These are phyloP conservation scores for Tetratostichococcus sp. DNA, from an alignment of 139 green algal genomes.

Conservation along the genomic window DNA sequence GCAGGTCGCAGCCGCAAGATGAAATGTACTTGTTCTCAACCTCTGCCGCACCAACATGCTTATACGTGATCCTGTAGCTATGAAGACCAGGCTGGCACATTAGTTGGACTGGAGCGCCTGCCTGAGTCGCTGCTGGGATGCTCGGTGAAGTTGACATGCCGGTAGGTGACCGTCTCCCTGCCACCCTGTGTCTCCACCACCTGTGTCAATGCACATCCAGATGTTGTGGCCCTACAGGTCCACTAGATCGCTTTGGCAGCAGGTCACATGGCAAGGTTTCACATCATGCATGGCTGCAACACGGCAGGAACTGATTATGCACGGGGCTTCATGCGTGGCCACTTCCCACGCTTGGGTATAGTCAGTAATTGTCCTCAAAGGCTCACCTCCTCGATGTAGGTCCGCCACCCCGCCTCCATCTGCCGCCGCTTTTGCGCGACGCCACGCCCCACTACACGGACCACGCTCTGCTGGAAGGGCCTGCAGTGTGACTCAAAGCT, in stretches of 20 bases:
- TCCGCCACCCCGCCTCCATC: not conserved
- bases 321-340: too few species aligned
- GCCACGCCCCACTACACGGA: not conserved
- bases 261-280: too few species aligned
- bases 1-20: not conserved
- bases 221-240: too few species aligned
- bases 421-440: not conserved
- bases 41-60: not conserved
- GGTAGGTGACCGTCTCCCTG: not conserved
- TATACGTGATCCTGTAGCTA: too few species aligned
- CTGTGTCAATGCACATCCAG: not conserved
- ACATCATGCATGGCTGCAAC: too few species aligned
- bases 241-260: too few species aligned
- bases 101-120: not conserved
- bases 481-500: not conserved
- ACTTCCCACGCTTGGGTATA: too few species aligned
- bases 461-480: not conserved
- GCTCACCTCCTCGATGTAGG: not conserved
- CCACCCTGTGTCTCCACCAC: not conserved
- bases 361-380: too few species aligned
- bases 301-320: too few species aligned
- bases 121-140: not conserved
- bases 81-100: too few species aligned
- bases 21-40: not conserved
- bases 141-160: not conserved